Conservation (phyloP, 352 stramenopile species). For the Globisporangium nagaii region DNA sequence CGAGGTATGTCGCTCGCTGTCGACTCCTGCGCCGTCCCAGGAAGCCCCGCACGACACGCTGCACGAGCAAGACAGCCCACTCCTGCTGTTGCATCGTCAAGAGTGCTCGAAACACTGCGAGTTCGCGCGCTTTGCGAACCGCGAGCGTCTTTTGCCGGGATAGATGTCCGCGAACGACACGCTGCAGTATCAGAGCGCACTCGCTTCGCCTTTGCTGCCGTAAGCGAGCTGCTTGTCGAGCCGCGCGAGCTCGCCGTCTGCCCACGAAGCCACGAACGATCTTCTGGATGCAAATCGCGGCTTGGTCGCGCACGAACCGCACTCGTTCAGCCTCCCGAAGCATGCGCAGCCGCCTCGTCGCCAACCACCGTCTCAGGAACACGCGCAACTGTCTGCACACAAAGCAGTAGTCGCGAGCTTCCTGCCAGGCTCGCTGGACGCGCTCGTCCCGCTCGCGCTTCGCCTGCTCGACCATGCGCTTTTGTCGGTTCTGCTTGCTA, state of each 20-base stretch:
- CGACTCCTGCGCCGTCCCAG: conserved; percentile 26
- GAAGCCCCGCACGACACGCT: conserved; percentile 33
- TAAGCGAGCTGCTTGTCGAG: conserved; percentile 14
- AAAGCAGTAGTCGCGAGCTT: conserved; percentile 24
- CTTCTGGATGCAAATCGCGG: conserved; percentile 30
- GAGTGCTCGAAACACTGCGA: conserved; percentile 14
- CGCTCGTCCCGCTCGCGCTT: conserved; percentile 18
- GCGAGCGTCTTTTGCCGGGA: conserved; percentile 12
- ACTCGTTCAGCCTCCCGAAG: conserved; percentile 35
- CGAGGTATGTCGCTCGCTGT: conserved; percentile 12
- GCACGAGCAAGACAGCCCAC: conserved; percentile 26
- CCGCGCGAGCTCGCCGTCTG: conserved; percentile 18
- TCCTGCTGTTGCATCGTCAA: conserved; percentile 5
- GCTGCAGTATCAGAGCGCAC: conserved; percentile 31
- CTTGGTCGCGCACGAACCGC: conserved; percentile 20
- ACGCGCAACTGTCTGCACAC: conserved; percentile 23
- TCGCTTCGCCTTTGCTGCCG: conserved; percentile 12
- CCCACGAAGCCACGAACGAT: conserved; percentile 34
- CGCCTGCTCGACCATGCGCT: conserved; percentile 18
- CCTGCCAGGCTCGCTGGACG: conserved; percentile 21
- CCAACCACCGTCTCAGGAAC: conserved; percentile 27
- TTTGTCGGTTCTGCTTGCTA: conserved; percentile 15
- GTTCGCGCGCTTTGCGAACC: conserved; percentile 13
- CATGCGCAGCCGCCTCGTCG: conserved; percentile 23
- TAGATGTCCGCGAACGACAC: conserved; percentile 29